A percentile compares a stretch with the other conserved stretches of the same genome.
Conservation (phyloP, 495 filamentous ascomycete species). For the Glonium stellatum region DNA sequence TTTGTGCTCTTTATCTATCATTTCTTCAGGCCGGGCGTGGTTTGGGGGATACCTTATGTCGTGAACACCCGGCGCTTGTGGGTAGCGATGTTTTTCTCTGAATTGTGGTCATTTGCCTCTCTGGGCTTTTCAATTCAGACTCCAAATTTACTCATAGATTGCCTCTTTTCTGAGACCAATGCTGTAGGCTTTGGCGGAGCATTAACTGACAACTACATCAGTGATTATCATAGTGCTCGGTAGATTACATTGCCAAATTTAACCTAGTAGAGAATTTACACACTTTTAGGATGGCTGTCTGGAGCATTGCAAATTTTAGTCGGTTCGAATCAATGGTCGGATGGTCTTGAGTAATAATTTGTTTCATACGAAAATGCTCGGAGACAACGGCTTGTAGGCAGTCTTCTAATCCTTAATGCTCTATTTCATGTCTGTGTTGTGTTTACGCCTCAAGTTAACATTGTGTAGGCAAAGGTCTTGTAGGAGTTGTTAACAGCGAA, state of each 20-base stretch:
- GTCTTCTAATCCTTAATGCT: too few species aligned
- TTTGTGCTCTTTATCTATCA: constrained; percentile 7
- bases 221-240: not conserved
- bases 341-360: too few species aligned
- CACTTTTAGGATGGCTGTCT: not conserved
- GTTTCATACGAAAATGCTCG: too few species aligned
- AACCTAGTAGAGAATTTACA: not conserved
- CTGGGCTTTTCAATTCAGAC: constrained; percentile 5
- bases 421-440: too few species aligned
- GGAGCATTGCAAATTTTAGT: not conserved
- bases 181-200: not conserved
- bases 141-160: not conserved
- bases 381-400: too few species aligned
- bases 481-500: too few species aligned
- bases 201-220: not conserved
- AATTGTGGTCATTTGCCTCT: constrained; percentile 8
- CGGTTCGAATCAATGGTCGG: too few species aligned
- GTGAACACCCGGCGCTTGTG: constrained; percentile 28
- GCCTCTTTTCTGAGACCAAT: not conserved
- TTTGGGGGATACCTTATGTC: constrained; percentile 27
- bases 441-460: too few species aligned
- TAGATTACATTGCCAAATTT: not conserved
- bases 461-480: too few species aligned
- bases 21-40: constrained; percentile 13
- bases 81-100: constrained; percentile 24